Base-by-base conservation (phyloP, 345 rosid species). In the Sonneratia alba region DNA sequence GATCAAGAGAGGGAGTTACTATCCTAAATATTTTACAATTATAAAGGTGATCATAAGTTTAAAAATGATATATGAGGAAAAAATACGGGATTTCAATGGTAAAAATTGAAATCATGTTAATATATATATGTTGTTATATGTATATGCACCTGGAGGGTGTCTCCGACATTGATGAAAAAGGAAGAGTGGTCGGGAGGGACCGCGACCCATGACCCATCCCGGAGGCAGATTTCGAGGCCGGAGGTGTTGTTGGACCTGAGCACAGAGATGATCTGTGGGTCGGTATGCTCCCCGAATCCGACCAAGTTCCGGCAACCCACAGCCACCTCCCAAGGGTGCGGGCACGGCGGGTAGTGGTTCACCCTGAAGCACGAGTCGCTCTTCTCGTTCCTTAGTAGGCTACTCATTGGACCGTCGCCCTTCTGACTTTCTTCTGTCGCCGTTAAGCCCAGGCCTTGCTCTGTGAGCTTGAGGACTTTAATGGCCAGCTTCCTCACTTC, bases 251-350 rank as follows among this genome's bases (percentile, higher is more conserved):
- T 86, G 22, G 90, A 86, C 78, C 85, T 79, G 27, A 86, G 74
- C 51, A 84, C 83, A 21, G 90, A 86, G 10, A 86, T 83, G 66
- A 86, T 86, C 74, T 86, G 90, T 15, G 90, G 90, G 86, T 86
- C 90, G 14, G 90, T 86, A 73, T 86, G 90, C 69, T 86, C 90
- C 66, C 90, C 90, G 76, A 86, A 86, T 36, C 90, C 90, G 49
- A 84, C 66, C 80, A 79, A 64, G 72, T 78, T 82, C 69, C 74
- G 77, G 53, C 85, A 83, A 13, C 74, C 76, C 80, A 70, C 66
- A 18, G 45, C 53, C 69, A 64, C 7, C 24, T 80, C 74, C 73
- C 79, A 82, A n/a, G 71, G 40, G 69, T 79, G 83, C 13, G 85
- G 83, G 73, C 81, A 81, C n/a, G 79, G 79, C 6, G 90, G 88